Base-by-base conservation (phyloP, 106 monocot species). In the Xerophyta viscosa region DNA sequence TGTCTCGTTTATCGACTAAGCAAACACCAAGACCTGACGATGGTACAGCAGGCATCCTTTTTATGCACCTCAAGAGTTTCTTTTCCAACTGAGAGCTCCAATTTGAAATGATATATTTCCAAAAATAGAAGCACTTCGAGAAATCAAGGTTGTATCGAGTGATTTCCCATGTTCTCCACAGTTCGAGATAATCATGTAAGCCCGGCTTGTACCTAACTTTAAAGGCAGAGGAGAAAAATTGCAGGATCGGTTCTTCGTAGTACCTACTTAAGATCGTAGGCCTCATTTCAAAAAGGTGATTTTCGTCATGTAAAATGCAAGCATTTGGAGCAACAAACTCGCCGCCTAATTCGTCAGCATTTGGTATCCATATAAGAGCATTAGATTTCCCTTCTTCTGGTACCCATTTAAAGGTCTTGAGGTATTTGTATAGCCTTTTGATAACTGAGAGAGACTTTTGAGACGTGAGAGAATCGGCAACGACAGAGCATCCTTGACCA, bases 361-460 rank as follows among this genome's bases (percentile, higher is more conserved):
- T 9, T 44, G 43, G 43, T 9, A 44, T 44, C 43, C 43, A 44
- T 44, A 44, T 44, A 4, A 4, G 15, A 44, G 43, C 43, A 44
- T 17, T 17, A 44, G 43, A 44, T 44, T 44, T 44, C n/a, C n/a
- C n/a, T 4, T 10, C 17, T 17, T 44, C 14, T 14, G 43, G 43
- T 44, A 3, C 17, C 43, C 43, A 44, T 44, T 17, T 14, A 17
- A 44, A 44, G 43, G 15, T 44, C 43, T 17, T 10, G 17, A 44
- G 43, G 43, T 44, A 44, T 8, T 44, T 44, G 43, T 9, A 44
- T 44, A 44, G n/a, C 43, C 43, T 44, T 44, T 17, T 44, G 43
- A 44, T 44, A 44, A 44, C 43, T 44, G 43, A 44, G 15, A 44
- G n/a, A 3, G 6, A 3, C 7, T 9, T 44, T 3, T 44, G 43